Evolutionary conservation across 352 stramenopile species (phyloP), one percentile per base, ranked within the genome.

Genomic region (Phytophthora fragariaefolia): DNA sequence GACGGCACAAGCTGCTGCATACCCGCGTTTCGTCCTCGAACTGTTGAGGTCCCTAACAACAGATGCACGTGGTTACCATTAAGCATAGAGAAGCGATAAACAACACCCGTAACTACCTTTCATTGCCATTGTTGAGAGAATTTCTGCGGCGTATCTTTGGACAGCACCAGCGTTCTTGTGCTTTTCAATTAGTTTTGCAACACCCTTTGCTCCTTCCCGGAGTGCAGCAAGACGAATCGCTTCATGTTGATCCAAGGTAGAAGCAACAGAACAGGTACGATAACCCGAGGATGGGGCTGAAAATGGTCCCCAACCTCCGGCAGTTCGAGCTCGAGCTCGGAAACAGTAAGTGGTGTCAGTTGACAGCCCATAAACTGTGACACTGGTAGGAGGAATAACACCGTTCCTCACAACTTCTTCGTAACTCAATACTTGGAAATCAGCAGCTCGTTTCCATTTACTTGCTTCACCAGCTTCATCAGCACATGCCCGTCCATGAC

Each of bases 241-340:
- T 40, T 71, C 65, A 20, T 77, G 82, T 13, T 79, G 59, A 24
- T 76, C 58, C n/a, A 68, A 48, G 2, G 70, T 73, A 20, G 65
- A 77, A 1, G 74, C 40, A 51, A 27, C 73, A 1, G 80, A 80
- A 0, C 46, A 63, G 2, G 85, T 92, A 9, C 81, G 71, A 58
- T 87, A 80, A 9, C 58, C 58, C 22, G 42, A 13, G 8, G 69
- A 82, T 2, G 57, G 20, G 1, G n/a, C n/a, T 0, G 82, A 92
- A 50, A 87, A 91, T 10, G 80, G 76, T 0, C 84, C 82, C 86
- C 84, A 94, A 1, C 84, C 86, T 0, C 86, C 84, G 22, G 75
- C 75, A 32, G 71, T 85, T 10, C 80, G 59, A 18, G 86, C 86
- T 20, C 82, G 79, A 30, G 82, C 71, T 43, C 84, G 82, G 50